Evolutionary conservation across 148 eudicot species (phyloP).

Genomic region (Rhododendron molle): DNA sequence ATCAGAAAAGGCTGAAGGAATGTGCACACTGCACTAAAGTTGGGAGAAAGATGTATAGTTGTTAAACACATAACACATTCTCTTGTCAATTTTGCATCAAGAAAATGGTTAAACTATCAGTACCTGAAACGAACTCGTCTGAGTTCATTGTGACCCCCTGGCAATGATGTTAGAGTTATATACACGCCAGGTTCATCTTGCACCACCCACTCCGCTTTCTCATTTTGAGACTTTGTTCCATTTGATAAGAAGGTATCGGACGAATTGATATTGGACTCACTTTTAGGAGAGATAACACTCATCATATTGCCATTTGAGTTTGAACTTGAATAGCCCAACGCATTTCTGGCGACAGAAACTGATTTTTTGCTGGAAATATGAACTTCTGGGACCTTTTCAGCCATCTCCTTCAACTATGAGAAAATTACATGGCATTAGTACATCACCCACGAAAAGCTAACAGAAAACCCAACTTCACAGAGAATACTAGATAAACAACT

Average conservation of each 20-base stretch:
- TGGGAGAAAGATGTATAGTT: neutral
- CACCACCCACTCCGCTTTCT: constrained; percentile 61
- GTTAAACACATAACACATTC: neutral
- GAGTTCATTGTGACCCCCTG: constrained; percentile 74
- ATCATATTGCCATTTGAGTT: constrained; percentile 32
- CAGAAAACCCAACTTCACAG: neutral
- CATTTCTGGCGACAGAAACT: constrained; percentile 23
- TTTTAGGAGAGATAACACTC: constrained; percentile 38
- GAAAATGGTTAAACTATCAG: neutral
- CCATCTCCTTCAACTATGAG: constrained; percentile 71
- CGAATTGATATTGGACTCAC: constrained; percentile 37
- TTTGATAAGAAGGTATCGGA: constrained; percentile 32
- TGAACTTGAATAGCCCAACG: constrained; percentile 20
- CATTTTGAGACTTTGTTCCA: constrained; percentile 46
- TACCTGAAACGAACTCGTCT: constrained; percentile 98
- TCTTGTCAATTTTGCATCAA: neutral
- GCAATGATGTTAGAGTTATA: constrained; percentile 70
- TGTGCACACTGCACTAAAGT: neutral
- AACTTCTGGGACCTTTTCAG: constrained; percentile 42
- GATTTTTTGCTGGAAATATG: constrained; percentile 29
- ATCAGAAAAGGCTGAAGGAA: neutral
- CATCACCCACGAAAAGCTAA: neutral
- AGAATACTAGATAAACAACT: neutral
- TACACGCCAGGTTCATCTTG: constrained; percentile 92
- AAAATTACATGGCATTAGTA: constrained; percentile 15